A percentile compares a stretch with the other conserved stretches of the same genome.
Conservation (phyloP, 176 grass and related monocot species). For the Puya raimondii region DNA sequence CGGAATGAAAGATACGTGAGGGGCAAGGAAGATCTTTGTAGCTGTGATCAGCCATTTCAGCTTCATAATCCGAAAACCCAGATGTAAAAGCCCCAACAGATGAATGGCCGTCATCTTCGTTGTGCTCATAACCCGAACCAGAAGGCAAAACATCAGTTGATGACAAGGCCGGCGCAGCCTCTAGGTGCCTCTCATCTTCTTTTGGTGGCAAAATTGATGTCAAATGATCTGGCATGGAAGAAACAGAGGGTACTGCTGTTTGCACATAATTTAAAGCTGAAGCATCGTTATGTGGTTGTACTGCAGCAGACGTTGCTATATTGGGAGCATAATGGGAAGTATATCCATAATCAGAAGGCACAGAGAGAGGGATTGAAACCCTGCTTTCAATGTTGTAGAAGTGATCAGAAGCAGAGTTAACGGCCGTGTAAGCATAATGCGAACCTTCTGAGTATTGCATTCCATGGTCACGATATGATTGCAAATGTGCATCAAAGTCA, state of each 20-base stretch:
- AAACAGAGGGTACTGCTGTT: conserved; percentile 19
- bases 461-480: conserved; percentile 29
- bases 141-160: conserved; percentile 31
- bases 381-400: conserved; percentile 29
- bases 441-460: conserved; percentile 39
- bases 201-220: conserved; percentile 42
- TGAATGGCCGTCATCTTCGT: conserved; percentile 65
- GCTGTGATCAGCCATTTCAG: conserved; percentile 40
- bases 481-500: conserved; percentile 38
- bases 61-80: conserved; percentile 63
- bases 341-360: conserved; percentile 50
- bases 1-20: conserved; percentile 70
- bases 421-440: conserved; percentile 18
- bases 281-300: conserved; percentile 25
- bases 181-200: conserved; percentile 44
- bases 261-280: conserved; percentile 38
- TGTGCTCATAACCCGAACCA: conserved; percentile 39
- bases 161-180: conserved; percentile 17
- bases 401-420: conserved; percentile 26
- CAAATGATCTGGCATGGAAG: conserved; percentile 42
- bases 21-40: conserved; percentile 33
- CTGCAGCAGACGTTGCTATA: conserved; percentile 33
- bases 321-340: conserved; percentile 37
- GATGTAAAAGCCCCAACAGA: conserved; percentile 54
- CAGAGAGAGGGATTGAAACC: conserved; percentile 49